Evolutionary conservation across 2,329 filamentous ascomycete species (phyloP).

Genomic region (Talaromyces sp.): DNA sequence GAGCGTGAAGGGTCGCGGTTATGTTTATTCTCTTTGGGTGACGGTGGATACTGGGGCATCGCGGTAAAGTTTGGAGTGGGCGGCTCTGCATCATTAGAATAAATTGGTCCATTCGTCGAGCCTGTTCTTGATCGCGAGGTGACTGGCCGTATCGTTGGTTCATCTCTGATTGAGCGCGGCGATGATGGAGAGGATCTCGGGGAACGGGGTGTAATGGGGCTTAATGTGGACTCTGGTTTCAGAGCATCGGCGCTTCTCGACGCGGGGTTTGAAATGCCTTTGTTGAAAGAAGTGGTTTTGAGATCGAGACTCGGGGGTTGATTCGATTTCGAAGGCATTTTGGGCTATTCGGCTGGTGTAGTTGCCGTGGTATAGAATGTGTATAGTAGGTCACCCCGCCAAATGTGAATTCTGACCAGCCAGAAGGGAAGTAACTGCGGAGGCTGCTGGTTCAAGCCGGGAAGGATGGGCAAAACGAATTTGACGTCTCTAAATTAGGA

Average conservation of each 20-base stretch:
- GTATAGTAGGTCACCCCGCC: background rate
- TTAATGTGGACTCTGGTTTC: slow-evolving; percentile 35
- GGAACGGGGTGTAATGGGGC: slow-evolving; percentile 39
- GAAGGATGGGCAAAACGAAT: background rate
- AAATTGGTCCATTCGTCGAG: slow-evolving; percentile 32
- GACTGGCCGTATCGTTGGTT: slow-evolving; percentile 43
- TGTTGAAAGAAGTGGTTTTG: slow-evolving; percentile 33
- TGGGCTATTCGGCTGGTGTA: slow-evolving; percentile 19
- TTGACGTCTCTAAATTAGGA: slow-evolving; percentile 6
- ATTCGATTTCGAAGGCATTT: slow-evolving; percentile 40
- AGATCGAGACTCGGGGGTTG: slow-evolving; percentile 40
- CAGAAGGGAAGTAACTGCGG: background rate
- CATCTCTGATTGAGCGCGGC: slow-evolving; percentile 34
- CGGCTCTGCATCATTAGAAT: slow-evolving; percentile 31
- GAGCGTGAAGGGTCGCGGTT: slow-evolving; percentile 46
- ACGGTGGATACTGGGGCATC: slow-evolving; percentile 47
- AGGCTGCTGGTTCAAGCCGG: background rate
- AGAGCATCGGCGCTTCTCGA: slow-evolving; percentile 37
- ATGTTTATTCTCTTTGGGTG: slow-evolving; percentile 44
- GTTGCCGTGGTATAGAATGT: background rate
- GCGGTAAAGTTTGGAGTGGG: slow-evolving; percentile 46
- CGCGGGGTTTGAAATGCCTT: slow-evolving; percentile 32
- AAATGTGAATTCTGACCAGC: background rate
- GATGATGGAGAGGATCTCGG: slow-evolving; percentile 40
- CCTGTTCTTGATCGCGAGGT: slow-evolving; percentile 35